Evolutionary conservation across 75 land plant genomes (phyloP).

Genomic region (Azolla pinnata): DNA sequence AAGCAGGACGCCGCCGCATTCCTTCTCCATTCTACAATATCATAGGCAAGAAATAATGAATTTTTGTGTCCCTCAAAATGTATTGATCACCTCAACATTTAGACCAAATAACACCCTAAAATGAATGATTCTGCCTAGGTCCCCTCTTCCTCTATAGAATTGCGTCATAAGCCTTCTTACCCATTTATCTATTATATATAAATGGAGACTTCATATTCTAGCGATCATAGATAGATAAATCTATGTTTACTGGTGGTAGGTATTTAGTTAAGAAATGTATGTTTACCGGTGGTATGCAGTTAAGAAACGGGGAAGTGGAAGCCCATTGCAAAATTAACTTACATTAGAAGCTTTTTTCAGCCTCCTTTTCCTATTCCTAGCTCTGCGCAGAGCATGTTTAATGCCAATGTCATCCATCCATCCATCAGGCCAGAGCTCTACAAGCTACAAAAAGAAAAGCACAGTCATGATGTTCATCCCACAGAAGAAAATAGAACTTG

Average conservation of each 20-base stretch:
- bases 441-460: slow-evolving; percentile 14
- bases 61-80: no score
- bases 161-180: no score
- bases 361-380: slow-evolving; percentile 29
- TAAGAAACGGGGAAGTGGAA: neutral
- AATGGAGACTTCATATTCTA: no score
- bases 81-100: no score
- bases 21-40: no score
- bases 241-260: no score
- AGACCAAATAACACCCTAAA: no score
- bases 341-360: slow-evolving; percentile 20
- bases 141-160: no score
- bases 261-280: neutral
- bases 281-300: neutral
- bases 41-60: no score
- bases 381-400: slow-evolving; percentile 27
- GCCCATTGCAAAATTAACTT: neutral
- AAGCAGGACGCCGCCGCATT: neutral
- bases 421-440: slow-evolving; percentile 40
- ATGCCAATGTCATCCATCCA: slow-evolving; percentile 38
- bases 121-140: no score
- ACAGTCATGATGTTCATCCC: neutral
- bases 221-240: no score
- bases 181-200: no score
- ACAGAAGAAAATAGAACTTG: neutral